These are phyloP conservation scores for Epichloe hybrida DNA, from an alignment of 2,329 filamentous ascomycete genomes.

Conservation along the genomic window DNA sequence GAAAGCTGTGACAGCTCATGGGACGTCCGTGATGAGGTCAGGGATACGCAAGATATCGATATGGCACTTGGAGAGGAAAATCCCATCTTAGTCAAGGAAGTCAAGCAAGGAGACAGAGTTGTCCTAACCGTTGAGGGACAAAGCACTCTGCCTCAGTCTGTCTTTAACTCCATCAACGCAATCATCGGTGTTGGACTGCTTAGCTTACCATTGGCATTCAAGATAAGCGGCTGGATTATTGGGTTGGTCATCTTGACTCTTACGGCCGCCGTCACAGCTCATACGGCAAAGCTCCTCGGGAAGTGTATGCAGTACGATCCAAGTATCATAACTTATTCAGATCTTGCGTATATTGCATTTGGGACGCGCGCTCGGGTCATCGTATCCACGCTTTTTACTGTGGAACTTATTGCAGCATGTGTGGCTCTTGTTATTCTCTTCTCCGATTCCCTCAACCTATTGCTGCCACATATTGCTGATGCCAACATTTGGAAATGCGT, in stretches of 20 bases:
- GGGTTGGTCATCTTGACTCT: slow-evolving; percentile 63
- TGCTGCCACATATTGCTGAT: slow-evolving; percentile 56
- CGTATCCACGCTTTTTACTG: slow-evolving; percentile 72
- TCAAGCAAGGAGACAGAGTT: slow-evolving; percentile 77
- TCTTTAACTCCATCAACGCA: slow-evolving; percentile 94
- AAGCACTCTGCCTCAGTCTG: slow-evolving; percentile 87
- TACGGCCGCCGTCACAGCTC: slow-evolving; percentile 63
- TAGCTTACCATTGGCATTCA: slow-evolving; percentile 76
- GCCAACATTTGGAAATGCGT: slow-evolving; percentile 71
- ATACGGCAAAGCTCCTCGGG: slow-evolving; percentile 74
- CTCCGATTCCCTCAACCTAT: slow-evolving; percentile 68
- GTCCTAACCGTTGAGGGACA: slow-evolving; percentile 79
- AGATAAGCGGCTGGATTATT: slow-evolving; percentile 77
- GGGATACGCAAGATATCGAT: slow-evolving; percentile 13
- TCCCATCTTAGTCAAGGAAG: slow-evolving; percentile 74
- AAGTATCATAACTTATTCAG: slow-evolving; percentile 84
- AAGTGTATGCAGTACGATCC: slow-evolving; percentile 81
- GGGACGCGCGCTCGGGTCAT: slow-evolving; percentile 67
- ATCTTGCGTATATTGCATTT: slow-evolving; percentile 83
- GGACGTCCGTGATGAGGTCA: slow-evolving; percentile 22
- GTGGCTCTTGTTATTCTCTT: slow-evolving; percentile 89
- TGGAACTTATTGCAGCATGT: slow-evolving; percentile 78
- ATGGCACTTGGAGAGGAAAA: slow-evolving; percentile 26
- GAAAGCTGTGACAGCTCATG: slow-evolving; percentile 27
- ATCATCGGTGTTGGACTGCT: slow-evolving; percentile 82